phyloP scores from a whole-genome alignment of 2,329 filamentous ascomycete genomes.

The Elsinoe fawcettii region DNA sequence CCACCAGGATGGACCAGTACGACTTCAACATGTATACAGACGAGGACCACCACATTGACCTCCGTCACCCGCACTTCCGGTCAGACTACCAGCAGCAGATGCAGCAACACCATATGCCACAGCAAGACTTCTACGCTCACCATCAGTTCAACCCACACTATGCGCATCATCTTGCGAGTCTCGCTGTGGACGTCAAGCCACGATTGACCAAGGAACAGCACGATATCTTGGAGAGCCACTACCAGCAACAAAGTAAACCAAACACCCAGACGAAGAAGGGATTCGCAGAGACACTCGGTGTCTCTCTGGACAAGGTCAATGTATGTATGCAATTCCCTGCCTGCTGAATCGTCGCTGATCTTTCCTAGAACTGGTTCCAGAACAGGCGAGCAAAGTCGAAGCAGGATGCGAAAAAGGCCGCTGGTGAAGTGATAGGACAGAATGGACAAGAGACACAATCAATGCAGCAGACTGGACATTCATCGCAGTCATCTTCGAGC shows the following conservation, averaged over 20 bases:
- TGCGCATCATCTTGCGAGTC: constrained; percentile 21
- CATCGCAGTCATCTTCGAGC: not conserved
- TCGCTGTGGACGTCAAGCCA: constrained; percentile 39
- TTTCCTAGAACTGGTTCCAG: constrained; percentile 45
- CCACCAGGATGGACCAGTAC: constrained; percentile 18
- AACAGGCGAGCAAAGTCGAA: constrained; percentile 47
- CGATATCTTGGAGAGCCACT: constrained; percentile 44
- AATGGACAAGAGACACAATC: constrained; percentile 6
- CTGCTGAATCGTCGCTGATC: constrained; percentile 25
- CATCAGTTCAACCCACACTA: constrained; percentile 12
- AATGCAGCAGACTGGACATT: not conserved
- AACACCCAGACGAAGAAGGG: constrained; percentile 44
- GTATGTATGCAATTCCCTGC: constrained; percentile 29
- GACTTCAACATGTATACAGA: constrained; percentile 18
- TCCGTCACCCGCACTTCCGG: constrained; percentile 19
- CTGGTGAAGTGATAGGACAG: constrained; percentile 18
- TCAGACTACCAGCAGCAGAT: constrained; percentile 8
- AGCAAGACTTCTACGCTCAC: constrained; percentile 14
- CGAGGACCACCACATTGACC: constrained; percentile 18
- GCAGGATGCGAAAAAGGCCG: constrained; percentile 44
- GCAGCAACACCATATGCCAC: constrained; percentile 10
- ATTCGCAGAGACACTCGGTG: constrained; percentile 40
- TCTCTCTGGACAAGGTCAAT: constrained; percentile 48
- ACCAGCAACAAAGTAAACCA: constrained; percentile 42
- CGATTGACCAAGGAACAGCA: constrained; percentile 47